Base-by-base conservation (phyloP, 768 basidiomycete species). In the Rhodotorula babjevae region DNA sequence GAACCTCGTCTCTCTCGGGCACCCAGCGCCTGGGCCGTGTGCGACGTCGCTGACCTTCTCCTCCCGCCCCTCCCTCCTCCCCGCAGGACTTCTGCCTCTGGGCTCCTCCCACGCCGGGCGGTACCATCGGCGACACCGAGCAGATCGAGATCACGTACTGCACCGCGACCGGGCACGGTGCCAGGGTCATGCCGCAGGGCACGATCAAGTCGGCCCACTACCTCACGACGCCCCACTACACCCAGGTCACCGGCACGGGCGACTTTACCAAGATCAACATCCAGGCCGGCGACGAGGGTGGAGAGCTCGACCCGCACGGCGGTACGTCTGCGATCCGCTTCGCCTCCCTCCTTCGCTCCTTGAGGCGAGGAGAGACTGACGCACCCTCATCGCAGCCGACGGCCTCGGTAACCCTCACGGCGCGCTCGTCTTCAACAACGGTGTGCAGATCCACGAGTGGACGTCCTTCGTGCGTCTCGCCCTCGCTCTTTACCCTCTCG, bases 171-270 rank as follows among this genome's bases (percentile, higher is more conserved):
- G 71, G 68, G 18, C 63, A 66, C 42, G 66, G 74, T 40, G 67
- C 67, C 8, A 74, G 77, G 23, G 25, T 79, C 27, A 79, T 81
- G 60, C 80, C 80, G 2, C 56, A 68, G 6, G 79, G 79, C 44
- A 81, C 75, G 2, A 67, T 76, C 31, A 9, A 29, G 15, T 44
- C 50, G 44, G 88, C 86, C 27, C 89, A 88, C 78, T 86, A 90
- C 79, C 84, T 90, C 10, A 83, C 86, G 73, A 90, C 90, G 0
- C 87, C 89, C n/a, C 87, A 88, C 79, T 91, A 87, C 79, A 61
- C 90, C 47, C 65, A 74, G 49, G 63, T 74, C 40, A 74, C 73
- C 29, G 73, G 73, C n/a, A 74, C 69, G 7, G 82, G 82, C n/a
- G 83, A 84, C 76, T 80, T 83, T 59, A 82, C 81, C 69, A 80